Evolutionary conservation across 129 eudicot genomes (phyloP), one percentile per base, ranked within the genome.

Genomic region (Logfia minima): DNA sequence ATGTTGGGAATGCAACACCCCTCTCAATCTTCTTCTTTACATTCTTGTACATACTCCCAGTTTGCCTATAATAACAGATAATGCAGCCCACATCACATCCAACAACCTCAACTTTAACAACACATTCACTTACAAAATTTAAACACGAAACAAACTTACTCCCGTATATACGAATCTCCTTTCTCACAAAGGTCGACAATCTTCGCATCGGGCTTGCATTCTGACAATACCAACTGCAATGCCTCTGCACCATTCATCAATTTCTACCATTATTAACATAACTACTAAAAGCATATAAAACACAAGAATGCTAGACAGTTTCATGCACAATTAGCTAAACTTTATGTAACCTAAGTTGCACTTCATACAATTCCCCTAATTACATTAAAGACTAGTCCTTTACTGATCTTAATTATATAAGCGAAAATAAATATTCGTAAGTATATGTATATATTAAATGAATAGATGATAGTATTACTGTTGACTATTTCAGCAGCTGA

Each of bases 1-100:
- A 95, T n/a, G 97, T 95, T 6, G 99, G 99, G 62, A 95, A 95
- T 0, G 97, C 97, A 70, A 95, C 88, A 31, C 99, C 99, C 73
- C 87, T 87, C 68, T 89, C 96, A 62, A 91, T 88, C 86, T 95
- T 95, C 89, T 91, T 91, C 85, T 95, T 91, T 17, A 84, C 93
- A 82, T 89, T 91, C 84, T 94, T 94, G 87, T 94, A 94, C 92
- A 89, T 89, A 51, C 74, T 87, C 5, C 92, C 96, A 24, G 93
- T 71, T 80, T 89, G 97, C 81, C 98, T 90, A 70, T 55, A 75
- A 26, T 73, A 21, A 52, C 37, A 71, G n/a, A 56, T 56, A 19
- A 5, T 48, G 6, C 13, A 45, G 4, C 2, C 7, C 10, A 16
- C 59, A 58, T 58, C 26, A 58, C 63, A 58, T 22, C 63, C 4